These are phyloP conservation scores for Aethionema arabicum DNA, from an alignment of 345 rosid genomes.

Conservation along the genomic window DNA sequence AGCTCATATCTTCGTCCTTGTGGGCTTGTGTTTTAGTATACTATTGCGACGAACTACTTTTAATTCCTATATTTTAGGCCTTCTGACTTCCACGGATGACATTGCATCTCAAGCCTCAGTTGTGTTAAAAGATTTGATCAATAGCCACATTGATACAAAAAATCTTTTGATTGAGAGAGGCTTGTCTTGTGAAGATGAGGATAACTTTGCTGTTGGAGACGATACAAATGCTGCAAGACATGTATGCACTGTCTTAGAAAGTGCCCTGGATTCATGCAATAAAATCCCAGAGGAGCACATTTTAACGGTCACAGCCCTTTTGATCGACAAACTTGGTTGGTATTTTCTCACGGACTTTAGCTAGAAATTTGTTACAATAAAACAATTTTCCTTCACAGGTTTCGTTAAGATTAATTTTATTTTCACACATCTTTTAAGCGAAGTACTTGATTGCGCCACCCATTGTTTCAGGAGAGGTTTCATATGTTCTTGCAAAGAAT, in stretches of 20 bases:
- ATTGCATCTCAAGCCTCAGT: slow-evolving; percentile 59
- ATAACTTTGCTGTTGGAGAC: slow-evolving; percentile 38
- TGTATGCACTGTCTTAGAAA: slow-evolving; percentile 59
- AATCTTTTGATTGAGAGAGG: slow-evolving; percentile 34
- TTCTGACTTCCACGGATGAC: slow-evolving; percentile 51
- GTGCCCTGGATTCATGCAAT: slow-evolving; percentile 40
- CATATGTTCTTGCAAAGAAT: slow-evolving; percentile 54
- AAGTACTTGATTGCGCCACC: slow-evolving; percentile 20
- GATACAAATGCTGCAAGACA: slow-evolving; percentile 48
- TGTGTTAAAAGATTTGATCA: slow-evolving; percentile 64
- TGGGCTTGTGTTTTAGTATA: neutral
- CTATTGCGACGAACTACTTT: slow-evolving; percentile 3
- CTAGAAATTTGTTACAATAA: neutral
- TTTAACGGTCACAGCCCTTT: slow-evolving; percentile 50
- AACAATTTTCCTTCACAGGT: neutral
- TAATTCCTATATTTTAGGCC: slow-evolving; percentile 48
- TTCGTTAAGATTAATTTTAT: neutral
- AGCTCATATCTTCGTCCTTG: slow-evolving; percentile 9
- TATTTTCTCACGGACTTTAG: neutral
- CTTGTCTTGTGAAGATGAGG: slow-evolving; percentile 44
- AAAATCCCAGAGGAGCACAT: slow-evolving; percentile 60
- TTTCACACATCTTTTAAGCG: neutral
- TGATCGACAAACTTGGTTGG: slow-evolving; percentile 77
- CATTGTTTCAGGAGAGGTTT: slow-evolving; percentile 52
- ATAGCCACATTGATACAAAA: slow-evolving; percentile 40